Base-by-base conservation (phyloP, 768 basidiomycete species). In the Podaxis pistillaris region DNA sequence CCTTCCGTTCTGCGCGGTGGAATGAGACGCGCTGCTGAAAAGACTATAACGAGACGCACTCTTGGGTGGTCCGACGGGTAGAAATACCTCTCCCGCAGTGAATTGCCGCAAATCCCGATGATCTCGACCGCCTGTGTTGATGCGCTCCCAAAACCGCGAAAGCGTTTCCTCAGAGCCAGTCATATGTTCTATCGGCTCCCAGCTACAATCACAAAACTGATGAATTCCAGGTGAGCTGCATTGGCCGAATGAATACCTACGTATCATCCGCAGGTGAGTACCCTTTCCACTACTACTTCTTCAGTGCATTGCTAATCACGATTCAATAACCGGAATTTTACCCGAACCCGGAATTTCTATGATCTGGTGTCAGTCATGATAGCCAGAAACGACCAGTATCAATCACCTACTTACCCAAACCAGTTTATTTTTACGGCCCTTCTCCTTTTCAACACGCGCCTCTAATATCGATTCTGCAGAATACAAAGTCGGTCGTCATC, bases 151-250 rank as follows among this genome's bases (percentile, higher is more conserved):
- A 72, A 90, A 82, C 28, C 76, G 67, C 56, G 82, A 62, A 64
- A 88, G 36, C 15, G 89, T 76, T 55, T 85, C 78, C 65, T 86
- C 83, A 0, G 88, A 87, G 6, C 72, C 81, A 15, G 69, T 70
- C 63, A 91, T 89, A 8, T 86, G 87, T 56, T 82, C 76, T 7
- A 75, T 70, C 8, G 89, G 88, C 66, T 91, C 89, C 88, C 88
- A 90, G 9, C 89, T 90, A 64, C 8, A 44, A 60, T 46, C 19
- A 4, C 26, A 37, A 59, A 24, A 28, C 28, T 26, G 51, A 58
- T 37, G 33, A 60, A 38, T 54, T 49, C 13, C 36, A 38, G 5
- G 40, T 1, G 12, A 26, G 6, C 5, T 22, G 28, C 19, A 26
- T 6, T 47, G 33, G 26, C 17, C 26, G 28, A 59, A 22, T n/a